phyloP scores from a whole-genome alignment of 805 yeast genomes.

The Debaryomyces castellii region DNA sequence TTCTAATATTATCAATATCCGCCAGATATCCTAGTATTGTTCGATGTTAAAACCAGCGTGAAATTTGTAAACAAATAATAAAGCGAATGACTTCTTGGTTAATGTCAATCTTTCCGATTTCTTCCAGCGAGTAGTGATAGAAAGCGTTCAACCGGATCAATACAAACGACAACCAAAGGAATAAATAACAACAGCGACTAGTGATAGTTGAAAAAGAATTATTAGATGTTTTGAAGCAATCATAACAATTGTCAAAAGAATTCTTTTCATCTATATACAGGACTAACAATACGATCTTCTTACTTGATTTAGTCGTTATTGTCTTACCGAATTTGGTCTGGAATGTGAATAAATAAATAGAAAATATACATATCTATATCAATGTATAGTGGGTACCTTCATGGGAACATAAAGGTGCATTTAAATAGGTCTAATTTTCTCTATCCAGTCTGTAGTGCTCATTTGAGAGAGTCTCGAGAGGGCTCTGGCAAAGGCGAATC shows the following conservation, averaged over 20 bases:
- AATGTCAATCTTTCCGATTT: background rate
- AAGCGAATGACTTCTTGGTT: background rate
- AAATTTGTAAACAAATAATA: background rate
- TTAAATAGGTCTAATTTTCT: slow-evolving; percentile 21
- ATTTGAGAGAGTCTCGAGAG: slow-evolving; percentile 86
- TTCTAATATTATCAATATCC: background rate
- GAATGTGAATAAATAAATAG: background rate
- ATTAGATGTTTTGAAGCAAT: background rate
- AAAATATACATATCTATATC: background rate
- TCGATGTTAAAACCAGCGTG: background rate
- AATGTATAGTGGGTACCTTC: background rate
- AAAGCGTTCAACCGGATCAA: background rate
- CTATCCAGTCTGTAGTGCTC: slow-evolving; percentile 93
- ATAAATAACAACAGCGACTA: background rate
- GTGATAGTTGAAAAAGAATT: background rate
- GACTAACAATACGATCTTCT: background rate
- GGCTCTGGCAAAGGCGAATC: slow-evolving; percentile 96
- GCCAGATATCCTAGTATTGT: background rate
- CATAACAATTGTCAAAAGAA: background rate
- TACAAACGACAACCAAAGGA: background rate
- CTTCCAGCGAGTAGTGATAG: background rate
- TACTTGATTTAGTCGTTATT: background rate
- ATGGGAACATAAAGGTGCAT: no score
- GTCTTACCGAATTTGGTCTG: background rate
- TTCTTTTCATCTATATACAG: background rate